These are phyloP conservation scores for Acer campestre DNA, from an alignment of 345 rosid species.

Conservation along the genomic window DNA sequence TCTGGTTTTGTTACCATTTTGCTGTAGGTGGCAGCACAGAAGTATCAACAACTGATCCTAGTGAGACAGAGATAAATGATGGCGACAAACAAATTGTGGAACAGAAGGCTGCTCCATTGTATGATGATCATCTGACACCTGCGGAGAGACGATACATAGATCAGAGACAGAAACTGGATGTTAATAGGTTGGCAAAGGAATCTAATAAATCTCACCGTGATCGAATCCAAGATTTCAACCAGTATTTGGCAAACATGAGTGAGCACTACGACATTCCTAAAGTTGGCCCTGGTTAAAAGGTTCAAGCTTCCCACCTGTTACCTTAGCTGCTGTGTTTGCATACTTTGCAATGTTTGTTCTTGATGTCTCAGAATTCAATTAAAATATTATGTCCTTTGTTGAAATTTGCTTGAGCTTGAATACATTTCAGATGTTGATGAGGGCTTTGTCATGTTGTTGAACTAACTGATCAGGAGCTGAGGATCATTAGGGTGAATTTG, in stretches of 20 bases:
- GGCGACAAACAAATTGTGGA: slow-evolving; percentile 40
- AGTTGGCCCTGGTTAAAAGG: slow-evolving; percentile 66
- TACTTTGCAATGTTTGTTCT: neutral
- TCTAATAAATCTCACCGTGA: slow-evolving; percentile 66
- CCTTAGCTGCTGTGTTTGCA: neutral
- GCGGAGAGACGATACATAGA: slow-evolving; percentile 60
- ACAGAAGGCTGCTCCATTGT: slow-evolving; percentile 37
- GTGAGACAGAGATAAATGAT: slow-evolving; percentile 33
- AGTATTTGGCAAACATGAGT: slow-evolving; percentile 68
- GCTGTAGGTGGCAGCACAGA: slow-evolving; percentile 39
- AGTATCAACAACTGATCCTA: slow-evolving; percentile 17
- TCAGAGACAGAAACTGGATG: slow-evolving; percentile 57
- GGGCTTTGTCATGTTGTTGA: too few species aligned
- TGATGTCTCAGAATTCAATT: neutral
- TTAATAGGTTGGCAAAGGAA: slow-evolving; percentile 54
- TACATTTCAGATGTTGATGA: too few species aligned
- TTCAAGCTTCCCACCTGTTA: neutral
- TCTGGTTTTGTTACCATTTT: neutral
- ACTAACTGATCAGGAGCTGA: too few species aligned
- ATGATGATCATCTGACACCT: slow-evolving; percentile 48
- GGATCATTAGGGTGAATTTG: too few species aligned
- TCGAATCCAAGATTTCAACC: slow-evolving; percentile 68
- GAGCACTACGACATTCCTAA: slow-evolving; percentile 78
- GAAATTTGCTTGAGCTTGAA: too few species aligned
- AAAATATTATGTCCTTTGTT: neutral